Evolutionary conservation across 768 basidiomycete species (phyloP), one percentile per base, ranked within the genome.

Genomic region (Cyclocybe cylindracea): DNA sequence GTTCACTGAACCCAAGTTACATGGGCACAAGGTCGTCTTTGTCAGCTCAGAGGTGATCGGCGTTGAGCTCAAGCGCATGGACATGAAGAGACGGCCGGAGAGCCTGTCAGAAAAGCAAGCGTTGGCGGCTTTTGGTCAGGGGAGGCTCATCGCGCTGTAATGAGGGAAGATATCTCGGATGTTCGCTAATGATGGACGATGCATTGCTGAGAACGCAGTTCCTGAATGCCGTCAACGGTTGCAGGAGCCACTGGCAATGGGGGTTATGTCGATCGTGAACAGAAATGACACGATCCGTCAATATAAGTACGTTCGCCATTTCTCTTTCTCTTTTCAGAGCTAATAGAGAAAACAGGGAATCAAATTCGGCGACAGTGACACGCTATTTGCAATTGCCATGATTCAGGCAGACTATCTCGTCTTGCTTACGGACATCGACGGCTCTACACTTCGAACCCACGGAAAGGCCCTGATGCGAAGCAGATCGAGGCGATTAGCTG

Each of bases 341-440:
- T 29, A 36, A 16, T n/a, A 13, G 19, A 11, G 44, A 33, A 34
- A 19, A 16, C 10, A 95, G 93, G 97, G 98, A 87, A 98, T 99
- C 56, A 96, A 94, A 90, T 99, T 99, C 60, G 97, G 97, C 43
- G 97, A 98, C 73, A 98, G 98, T 67, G 97, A 99, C 67, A 98
- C 96, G 0, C 76, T 16, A 16, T 16, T 16, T 16, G 16, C 16
- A 16, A 16, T 16, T 16, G 16, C 16, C 16, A 98, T 99, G 90
- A 87, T 98, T 19, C 92, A 96, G 57, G 97, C 97, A 13, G 96
- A 98, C 68, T 99, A 94, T 66, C 84, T 98, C 10, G 98, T 98
- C 69, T 80, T 99, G 2, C 74, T 98, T 36, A 98, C 97, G 2
- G 97, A 99, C 60, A 97, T 99, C 4, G 94, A 98, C 54, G 92